These are phyloP conservation scores for Fomitopsis betulina DNA, from an alignment of 1,284 basidiomycete genomes.

Conservation along the genomic window DNA sequence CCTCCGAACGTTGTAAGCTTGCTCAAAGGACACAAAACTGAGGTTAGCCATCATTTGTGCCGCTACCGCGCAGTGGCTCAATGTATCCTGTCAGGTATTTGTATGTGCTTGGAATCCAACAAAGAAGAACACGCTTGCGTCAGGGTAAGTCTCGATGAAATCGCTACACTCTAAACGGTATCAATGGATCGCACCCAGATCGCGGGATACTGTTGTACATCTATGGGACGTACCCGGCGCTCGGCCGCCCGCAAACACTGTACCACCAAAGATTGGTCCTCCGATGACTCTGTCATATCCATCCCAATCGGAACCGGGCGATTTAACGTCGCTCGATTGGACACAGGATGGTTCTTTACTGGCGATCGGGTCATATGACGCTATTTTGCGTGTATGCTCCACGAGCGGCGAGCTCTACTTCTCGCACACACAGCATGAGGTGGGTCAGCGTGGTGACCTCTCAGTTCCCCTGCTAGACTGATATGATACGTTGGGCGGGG, in stretches of 20 bases:
- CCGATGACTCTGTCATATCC: conserved; percentile 49
- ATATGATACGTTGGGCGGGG: conserved; percentile 15
- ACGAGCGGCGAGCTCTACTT: conserved; percentile 55
- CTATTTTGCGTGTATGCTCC: conserved; percentile 60
- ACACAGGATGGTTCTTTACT: conserved; percentile 65
- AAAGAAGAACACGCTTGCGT: conserved; percentile 57
- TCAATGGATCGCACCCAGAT: conserved; percentile 35
- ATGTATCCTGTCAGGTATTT: conserved; percentile 54
- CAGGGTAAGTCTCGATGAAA: conserved; percentile 49
- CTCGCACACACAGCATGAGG: conserved; percentile 57
- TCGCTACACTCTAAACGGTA: not conserved
- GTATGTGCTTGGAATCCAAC: conserved; percentile 78
- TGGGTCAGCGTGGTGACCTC: conserved; percentile 27
- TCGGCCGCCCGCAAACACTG: conserved; percentile 1
- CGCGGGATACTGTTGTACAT: conserved; percentile 72
- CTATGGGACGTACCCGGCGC: conserved; percentile 64
- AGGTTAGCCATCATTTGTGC: conserved; percentile 36
- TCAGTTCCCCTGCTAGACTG: conserved; percentile 12
- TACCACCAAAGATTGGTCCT: conserved; percentile 21
- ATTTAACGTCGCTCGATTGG: conserved; percentile 75
- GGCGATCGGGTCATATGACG: conserved; percentile 73
- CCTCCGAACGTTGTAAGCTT: conserved; percentile 32
- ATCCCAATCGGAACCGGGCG: conserved; percentile 41
- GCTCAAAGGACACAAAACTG: conserved; percentile 56
- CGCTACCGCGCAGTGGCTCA: not conserved